Conservation (phyloP, 768 basidiomycete genomes). For the Termitomyces sp. region DNA sequence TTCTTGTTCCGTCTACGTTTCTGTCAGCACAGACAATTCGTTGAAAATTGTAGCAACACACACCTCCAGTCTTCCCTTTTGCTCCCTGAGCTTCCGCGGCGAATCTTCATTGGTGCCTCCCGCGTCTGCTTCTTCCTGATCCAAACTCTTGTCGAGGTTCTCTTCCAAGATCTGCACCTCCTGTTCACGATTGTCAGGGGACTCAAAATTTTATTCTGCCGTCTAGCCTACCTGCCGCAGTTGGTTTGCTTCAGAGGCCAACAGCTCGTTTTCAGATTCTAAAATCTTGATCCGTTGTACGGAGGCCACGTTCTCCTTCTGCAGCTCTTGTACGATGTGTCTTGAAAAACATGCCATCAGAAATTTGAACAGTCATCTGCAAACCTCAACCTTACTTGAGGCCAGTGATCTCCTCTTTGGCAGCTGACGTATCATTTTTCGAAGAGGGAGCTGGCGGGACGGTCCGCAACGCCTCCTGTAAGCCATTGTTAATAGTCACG, state of each 20-base stretch:
- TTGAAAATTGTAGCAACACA: constrained; percentile 12
- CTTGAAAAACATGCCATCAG: constrained; percentile 26
- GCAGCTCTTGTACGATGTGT: constrained; percentile 85
- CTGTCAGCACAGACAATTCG: neutral
- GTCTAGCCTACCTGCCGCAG: constrained; percentile 55
- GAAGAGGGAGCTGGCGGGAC: constrained; percentile 28
- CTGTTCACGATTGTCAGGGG: constrained; percentile 28
- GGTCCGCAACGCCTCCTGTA: constrained; percentile 17
- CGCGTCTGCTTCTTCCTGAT: constrained; percentile 39
- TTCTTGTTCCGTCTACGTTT: constrained; percentile 56
- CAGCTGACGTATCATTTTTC: constrained; percentile 46
- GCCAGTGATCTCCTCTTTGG: constrained; percentile 70
- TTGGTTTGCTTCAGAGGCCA: constrained; percentile 63
- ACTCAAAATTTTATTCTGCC: neutral
- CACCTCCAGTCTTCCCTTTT: constrained; percentile 51
- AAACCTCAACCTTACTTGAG: constrained; percentile 53
- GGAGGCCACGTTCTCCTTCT: constrained; percentile 66
- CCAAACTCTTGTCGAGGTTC: constrained; percentile 58
- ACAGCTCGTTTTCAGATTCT: constrained; percentile 69
- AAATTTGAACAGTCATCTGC: neutral
- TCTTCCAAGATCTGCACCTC: constrained; percentile 76
- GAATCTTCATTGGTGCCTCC: constrained; percentile 25
- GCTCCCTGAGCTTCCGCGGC: constrained; percentile 41
- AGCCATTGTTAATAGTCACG: constrained; percentile 37
- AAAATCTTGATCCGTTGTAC: constrained; percentile 66